Percentiles rank a stretch among this genome's conserved stretches.
Conservation (phyloP, 2,329 filamentous ascomycete species). For the Teratosphaeriaceae sp. region DNA sequence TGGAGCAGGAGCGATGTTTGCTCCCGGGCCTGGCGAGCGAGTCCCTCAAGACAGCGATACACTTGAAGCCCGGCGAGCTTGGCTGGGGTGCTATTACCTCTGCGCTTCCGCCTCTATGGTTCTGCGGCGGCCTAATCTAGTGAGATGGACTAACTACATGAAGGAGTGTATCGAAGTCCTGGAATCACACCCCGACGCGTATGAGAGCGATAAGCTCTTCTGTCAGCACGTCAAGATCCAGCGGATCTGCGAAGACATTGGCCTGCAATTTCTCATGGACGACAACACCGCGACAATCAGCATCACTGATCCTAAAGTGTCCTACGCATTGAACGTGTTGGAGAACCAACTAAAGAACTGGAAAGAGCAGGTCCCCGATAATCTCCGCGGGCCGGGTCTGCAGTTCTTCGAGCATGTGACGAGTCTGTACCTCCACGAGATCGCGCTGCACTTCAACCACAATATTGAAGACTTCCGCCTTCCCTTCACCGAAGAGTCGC, state of each 20-base stretch:
- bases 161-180: constrained; percentile 55
- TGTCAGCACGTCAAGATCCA: constrained; percentile 54
- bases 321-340: constrained; percentile 49
- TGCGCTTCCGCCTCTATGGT: constrained; percentile 54
- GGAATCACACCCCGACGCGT: constrained; percentile 48
- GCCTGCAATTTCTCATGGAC: constrained; percentile 51
- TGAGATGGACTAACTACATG: constrained; percentile 58
- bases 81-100: constrained; percentile 56
- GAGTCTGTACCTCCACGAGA: constrained; percentile 45
- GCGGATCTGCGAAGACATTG: constrained; percentile 52
- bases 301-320: constrained; percentile 50
- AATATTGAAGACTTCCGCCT: constrained; percentile 40
- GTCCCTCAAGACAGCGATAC: constrained; percentile 41
- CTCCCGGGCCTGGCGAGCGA: constrained; percentile 22
- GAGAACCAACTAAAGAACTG: constrained; percentile 48
- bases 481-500: constrained; percentile 37
- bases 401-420: constrained; percentile 42
- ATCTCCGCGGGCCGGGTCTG: constrained; percentile 30
- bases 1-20: constrained; percentile 28
- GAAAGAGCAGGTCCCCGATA: constrained; percentile 36
- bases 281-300: constrained; percentile 43
- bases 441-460: constrained; percentile 43
- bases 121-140: constrained; percentile 50
- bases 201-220: constrained; percentile 50
- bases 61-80: constrained; percentile 52